phyloP scores from a whole-genome alignment of 345 rosid genomes.

The Dimocarpus longan region DNA sequence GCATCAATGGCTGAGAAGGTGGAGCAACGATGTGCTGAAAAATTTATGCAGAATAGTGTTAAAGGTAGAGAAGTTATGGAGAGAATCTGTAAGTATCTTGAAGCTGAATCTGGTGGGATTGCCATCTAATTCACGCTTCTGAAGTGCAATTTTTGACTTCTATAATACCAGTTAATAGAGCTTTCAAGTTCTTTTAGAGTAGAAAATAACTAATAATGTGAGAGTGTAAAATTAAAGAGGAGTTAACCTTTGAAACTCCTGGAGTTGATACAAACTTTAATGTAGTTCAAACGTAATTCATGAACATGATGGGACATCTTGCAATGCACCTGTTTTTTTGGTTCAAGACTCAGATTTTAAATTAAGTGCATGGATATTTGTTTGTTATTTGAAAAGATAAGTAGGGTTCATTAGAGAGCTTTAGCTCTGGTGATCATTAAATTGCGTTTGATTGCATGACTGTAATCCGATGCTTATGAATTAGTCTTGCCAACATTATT shows the following conservation, averaged over 20 bases:
- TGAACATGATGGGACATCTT: background rate
- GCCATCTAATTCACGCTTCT: conserved; percentile 33
- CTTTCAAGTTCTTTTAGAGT: conserved; percentile 11
- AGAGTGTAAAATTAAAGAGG: background rate
- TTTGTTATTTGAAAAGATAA: background rate
- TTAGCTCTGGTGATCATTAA: background rate
- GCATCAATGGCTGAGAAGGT: conserved; percentile 99
- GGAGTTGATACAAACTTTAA: conserved; percentile 15
- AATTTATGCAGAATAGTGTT: conserved; percentile 86
- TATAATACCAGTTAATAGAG: background rate
- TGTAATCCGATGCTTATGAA: too few relatives aligned
- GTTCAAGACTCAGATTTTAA: background rate
- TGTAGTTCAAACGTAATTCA: background rate
- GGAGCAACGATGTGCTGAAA: conserved; percentile 86
- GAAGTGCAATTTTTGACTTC: conserved; percentile 7
- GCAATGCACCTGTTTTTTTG: background rate
- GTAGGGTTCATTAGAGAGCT: background rate
- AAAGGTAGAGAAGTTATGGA: conserved; percentile 98
- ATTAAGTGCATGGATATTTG: background rate
- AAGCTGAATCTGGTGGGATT: conserved; percentile 76
- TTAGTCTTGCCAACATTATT: background rate
- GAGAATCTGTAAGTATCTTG: conserved; percentile 92
- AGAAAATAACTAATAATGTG: conserved; percentile 16
- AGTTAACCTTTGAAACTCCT: background rate
- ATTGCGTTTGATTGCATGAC: too few relatives aligned